A percentile compares a stretch with the other conserved stretches of the same genome.
phyloP scores from a whole-genome alignment of 1,139 yeast genomes.

The Chernovozyma sophiae-reginae region DNA sequence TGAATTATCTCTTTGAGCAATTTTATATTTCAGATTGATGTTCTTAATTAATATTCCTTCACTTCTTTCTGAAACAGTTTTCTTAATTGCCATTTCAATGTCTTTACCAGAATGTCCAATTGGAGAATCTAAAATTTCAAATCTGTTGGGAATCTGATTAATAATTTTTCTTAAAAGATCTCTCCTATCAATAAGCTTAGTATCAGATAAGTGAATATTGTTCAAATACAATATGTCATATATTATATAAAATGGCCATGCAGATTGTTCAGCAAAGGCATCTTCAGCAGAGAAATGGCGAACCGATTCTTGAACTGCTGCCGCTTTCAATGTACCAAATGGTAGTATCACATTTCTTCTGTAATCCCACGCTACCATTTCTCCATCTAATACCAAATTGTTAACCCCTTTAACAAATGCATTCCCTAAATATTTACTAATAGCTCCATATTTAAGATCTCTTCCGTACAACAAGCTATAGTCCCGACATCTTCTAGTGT shows the following conservation, averaged over 20 bases:
- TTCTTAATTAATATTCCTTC: conserved; percentile 85
- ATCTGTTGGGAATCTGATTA: conserved; percentile 43
- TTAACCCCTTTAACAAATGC: conserved; percentile 40
- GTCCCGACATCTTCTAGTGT: conserved; percentile 67
- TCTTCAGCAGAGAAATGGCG: conserved; percentile 39
- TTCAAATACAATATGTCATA: conserved; percentile 74
- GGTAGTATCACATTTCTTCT: conserved; percentile 59
- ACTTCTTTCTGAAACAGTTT: conserved; percentile 58
- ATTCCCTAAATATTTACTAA: conserved; percentile 51
- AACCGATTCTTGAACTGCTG: conserved; percentile 56
- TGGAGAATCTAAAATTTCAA: conserved; percentile 53
- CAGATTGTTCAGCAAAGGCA: conserved; percentile 31
- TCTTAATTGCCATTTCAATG: conserved; percentile 51
- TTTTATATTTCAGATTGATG: conserved; percentile 52
- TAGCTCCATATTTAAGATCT: conserved; percentile 52
- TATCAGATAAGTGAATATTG: conserved; percentile 53
- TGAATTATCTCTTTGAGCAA: conserved; percentile 53
- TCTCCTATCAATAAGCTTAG: conserved; percentile 56
- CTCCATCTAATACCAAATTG: conserved; percentile 78
- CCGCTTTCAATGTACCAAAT: conserved; percentile 72
- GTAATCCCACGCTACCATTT: conserved; percentile 86
- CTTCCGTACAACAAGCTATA: conserved; percentile 73
- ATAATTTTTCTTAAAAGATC: conserved; percentile 45
- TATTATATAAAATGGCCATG: conserved; percentile 60
- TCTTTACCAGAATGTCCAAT: conserved; percentile 45